These are phyloP conservation scores for Acrocalymma vagum DNA, from an alignment of 2,329 filamentous ascomycete genomes.

Conservation along the genomic window DNA sequence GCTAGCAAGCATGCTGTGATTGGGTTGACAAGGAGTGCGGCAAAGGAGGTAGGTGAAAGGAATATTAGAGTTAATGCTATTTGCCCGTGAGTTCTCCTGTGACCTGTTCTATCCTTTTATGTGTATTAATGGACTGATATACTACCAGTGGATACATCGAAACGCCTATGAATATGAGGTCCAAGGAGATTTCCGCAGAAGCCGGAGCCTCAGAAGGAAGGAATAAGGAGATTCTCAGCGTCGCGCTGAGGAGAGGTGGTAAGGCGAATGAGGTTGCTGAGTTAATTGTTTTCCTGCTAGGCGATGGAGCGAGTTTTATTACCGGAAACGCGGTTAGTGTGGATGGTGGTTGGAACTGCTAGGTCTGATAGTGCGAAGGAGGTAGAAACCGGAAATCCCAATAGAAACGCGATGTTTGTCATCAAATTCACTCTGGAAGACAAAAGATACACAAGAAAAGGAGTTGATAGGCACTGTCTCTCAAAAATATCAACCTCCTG, in stretches of 20 bases:
- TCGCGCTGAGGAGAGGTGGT: slow-evolving; percentile 23
- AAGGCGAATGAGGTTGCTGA: slow-evolving; percentile 46
- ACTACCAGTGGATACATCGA: slow-evolving; percentile 27
- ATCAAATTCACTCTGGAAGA: too few species aligned
- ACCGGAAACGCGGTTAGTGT: slow-evolving; percentile 53
- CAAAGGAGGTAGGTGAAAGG: slow-evolving; percentile 41
- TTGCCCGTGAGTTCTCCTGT: slow-evolving; percentile 17
- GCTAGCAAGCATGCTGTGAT: slow-evolving; percentile 46
- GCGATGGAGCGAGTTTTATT: slow-evolving; percentile 53
- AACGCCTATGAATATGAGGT: slow-evolving; percentile 27
- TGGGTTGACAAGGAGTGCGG: slow-evolving; percentile 42
- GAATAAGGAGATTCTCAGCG: slow-evolving; percentile 7
- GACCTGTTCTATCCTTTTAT: background rate
- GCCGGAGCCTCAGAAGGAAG: slow-evolving; percentile 1
- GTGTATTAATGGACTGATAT: too few species aligned
- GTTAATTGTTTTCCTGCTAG: slow-evolving; percentile 54
- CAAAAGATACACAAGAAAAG: too few species aligned
- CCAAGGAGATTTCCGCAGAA: slow-evolving; percentile 4
- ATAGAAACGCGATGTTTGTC: too few species aligned
- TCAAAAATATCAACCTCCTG: too few species aligned
- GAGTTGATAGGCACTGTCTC: too few species aligned
- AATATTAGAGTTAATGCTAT: slow-evolving; percentile 29
- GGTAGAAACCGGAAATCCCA: too few species aligned
- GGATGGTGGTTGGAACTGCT: slow-evolving; percentile 52
- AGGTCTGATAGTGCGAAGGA: too few species aligned